Evolutionary conservation across 805 yeast genomes (phyloP), one percentile per base, ranked within the genome.

Genomic region (Zygoascus tannicola): DNA sequence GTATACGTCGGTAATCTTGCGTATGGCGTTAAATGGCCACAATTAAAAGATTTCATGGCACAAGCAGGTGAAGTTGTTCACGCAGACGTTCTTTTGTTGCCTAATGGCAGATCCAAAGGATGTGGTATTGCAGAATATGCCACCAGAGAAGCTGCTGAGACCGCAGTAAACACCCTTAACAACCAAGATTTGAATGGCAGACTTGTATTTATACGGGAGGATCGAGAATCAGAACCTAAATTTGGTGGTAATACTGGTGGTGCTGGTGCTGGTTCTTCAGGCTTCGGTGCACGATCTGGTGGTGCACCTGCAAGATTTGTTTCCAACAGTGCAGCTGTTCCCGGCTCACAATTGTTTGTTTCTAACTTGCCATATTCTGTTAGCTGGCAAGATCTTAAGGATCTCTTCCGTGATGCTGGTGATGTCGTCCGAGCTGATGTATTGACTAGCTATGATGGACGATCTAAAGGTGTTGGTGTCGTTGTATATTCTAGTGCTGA

Each of bases 401-500:
- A 87, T 58, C 66, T 87, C 56, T 85, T 88, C 73, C 74, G 83
- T 53, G 74, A 71, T 38, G 80, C 75, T 48, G 97, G 96, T 23
- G 73, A 69, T 41, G 84, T 88, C n/a, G 68, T 74, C 19, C 78
- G 92, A 44, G 95, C 95, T 1, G 95, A 86, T 59, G 78, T 88
- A 18, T 75, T 76, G 58, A 60, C 68, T 40, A 82, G 78, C 53
- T 69, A 66, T 34, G 69, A 74, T 52, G 94, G 95, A 21, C 77
- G 82, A 54, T 84, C 95, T 4, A 76, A 80, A 62, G 97, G 97
- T 2, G 80, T 76, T 54, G 97, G 95, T 43, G 81, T 83, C 8
- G 94, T 87, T 22, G 73, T 77, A 19, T 87, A 78, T 58, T 73
- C 69, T 44, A 73, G 73, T 5, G 68, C 70, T 12, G 86, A 77